phyloP scores from a whole-genome alignment of 2,329 filamentous ascomycete genomes.

The Cladosporium sp. region DNA sequence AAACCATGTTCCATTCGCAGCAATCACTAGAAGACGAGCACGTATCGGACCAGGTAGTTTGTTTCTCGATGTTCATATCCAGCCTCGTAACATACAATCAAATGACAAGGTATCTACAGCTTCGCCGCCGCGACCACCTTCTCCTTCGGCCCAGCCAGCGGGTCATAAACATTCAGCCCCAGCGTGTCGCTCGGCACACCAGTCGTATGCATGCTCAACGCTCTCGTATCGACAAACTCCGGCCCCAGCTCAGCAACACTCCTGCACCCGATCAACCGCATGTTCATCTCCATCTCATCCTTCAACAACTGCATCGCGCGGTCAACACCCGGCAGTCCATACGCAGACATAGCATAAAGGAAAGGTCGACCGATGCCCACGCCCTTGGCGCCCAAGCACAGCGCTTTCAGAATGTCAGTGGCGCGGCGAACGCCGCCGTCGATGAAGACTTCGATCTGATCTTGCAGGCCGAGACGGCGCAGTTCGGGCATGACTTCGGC shows the following conservation, averaged over 20 bases:
- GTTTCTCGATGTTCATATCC: too few species aligned
- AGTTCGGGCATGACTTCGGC: conserved; percentile 90
- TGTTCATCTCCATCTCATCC: conserved; percentile 99
- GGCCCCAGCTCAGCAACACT: conserved; percentile 74
- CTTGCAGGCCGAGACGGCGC: conserved; percentile 66
- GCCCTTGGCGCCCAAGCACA: conserved; percentile 85
- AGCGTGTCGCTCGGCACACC: conserved; percentile 60
- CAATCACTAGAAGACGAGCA: too few species aligned
- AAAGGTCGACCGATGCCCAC: conserved; percentile 95
- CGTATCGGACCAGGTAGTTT: too few species aligned
- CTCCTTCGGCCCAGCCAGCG: conserved; percentile 39
- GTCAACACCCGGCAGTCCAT: conserved; percentile 81
- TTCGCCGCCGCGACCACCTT: background rate
- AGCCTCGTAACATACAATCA: too few species aligned
- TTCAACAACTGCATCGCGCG: conserved; percentile 69
- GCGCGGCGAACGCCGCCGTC: conserved; percentile 87
- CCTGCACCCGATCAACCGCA: conserved; percentile 82
- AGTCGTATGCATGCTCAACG: conserved; percentile 58
- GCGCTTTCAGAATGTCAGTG: conserved; percentile 91
- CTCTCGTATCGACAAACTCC: conserved; percentile 72
- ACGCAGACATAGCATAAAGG: conserved; percentile 91
- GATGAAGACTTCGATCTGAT: conserved; percentile 73
- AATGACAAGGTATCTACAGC: background rate
- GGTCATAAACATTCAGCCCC: conserved; percentile 53
- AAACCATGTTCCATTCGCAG: too few species aligned